Base-by-base conservation (phyloP, 345 rosid species). In the Pistacia integerrima region DNA sequence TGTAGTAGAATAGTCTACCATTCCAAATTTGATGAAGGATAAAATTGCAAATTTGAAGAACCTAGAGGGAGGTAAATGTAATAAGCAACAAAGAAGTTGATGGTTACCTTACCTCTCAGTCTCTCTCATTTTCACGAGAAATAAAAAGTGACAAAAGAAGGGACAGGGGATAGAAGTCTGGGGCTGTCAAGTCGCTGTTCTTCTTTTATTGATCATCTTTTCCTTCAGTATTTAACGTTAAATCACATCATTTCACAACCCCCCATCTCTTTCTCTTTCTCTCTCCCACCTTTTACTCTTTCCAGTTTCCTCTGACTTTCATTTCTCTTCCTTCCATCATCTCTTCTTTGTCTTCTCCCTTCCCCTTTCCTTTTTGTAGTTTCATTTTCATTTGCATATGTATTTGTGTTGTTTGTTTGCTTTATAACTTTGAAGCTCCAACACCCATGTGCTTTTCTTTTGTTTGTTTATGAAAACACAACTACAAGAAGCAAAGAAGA, bases 161-260 rank as follows among this genome's bases (percentile, higher is more conserved):
- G 62, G 64, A 73, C 74, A 77, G 58, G 82, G 25, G 68, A 65
- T 56, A 66, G 79, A 86, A 81, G 84, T 76, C 78, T 41, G 46
- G 82, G 88, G 84, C 82, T 82, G 91, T 88, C 89, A 83, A 76
- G 88, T 88, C 89, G 87, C 81, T 83, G 84, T 86, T 79, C 68
- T 69, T 74, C 76, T 78, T 80, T 76, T 75, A 55, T 72, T 80
- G 77, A 70, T 76, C 78, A 38, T 36, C 11, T 64, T 64, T 56
- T 18, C 1, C 44, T 55, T 30, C 86, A 74, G 84, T 77, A 66
- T 79, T 84, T 85, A 82, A 84, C 86, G 89, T 88, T 85, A 82
- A 82, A 88, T 88, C 91, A 88, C 91, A 84, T 88, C 91, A 61
- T 69, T 71, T 85, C 87, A 73, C 74, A 57, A 35, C 67, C 78